phyloP scores from a whole-genome alignment of 495 filamentous ascomycete genomes.

The Saxispiralis lemnorum region DNA sequence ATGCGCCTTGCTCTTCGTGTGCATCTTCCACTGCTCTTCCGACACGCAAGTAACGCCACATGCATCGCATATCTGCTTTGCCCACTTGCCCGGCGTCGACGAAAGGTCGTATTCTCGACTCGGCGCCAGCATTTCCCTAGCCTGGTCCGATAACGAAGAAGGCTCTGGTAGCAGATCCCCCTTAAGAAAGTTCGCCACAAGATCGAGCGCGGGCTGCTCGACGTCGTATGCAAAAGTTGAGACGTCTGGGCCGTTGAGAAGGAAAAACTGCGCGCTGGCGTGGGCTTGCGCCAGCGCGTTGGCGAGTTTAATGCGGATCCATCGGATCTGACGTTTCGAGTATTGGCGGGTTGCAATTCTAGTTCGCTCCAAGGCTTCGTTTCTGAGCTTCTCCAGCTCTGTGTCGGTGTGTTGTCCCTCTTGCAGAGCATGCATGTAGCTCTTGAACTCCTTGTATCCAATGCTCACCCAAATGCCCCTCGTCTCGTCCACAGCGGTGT shows the following conservation, averaged over 20 bases:
- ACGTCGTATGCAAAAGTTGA: slow-evolving; percentile 39
- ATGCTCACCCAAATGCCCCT: slow-evolving; percentile 91
- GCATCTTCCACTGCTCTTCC: slow-evolving; percentile 57
- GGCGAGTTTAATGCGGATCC: slow-evolving; percentile 71
- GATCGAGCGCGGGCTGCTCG: slow-evolving; percentile 39
- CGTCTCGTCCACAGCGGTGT: slow-evolving; percentile 43
- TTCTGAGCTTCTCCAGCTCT: slow-evolving; percentile 26
- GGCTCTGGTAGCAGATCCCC: slow-evolving; percentile 39
- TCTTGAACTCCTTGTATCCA: slow-evolving; percentile 76
- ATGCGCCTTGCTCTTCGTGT: slow-evolving; percentile 43
- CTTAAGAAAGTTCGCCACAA: slow-evolving; percentile 44
- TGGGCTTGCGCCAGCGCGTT: slow-evolving; percentile 37
- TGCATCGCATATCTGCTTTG: slow-evolving; percentile 43
- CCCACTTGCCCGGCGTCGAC: slow-evolving; percentile 31
- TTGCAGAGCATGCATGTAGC: slow-evolving; percentile 41
- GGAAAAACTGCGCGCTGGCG: slow-evolving; percentile 40
- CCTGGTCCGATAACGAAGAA: slow-evolving; percentile 41
- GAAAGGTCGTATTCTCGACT: slow-evolving; percentile 32
- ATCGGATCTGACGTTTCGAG: slow-evolving; percentile 61
- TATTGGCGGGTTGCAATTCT: slow-evolving; percentile 75
- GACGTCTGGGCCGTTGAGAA: slow-evolving; percentile 57
- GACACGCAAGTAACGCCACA: slow-evolving; percentile 53
- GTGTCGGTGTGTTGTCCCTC: slow-evolving; percentile 18
- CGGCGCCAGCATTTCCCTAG: slow-evolving; percentile 35
- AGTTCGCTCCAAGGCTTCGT: slow-evolving; percentile 37